Base-by-base conservation (phyloP, 2,329 filamentous ascomycete species). In the Botryotinia convoluta region DNA sequence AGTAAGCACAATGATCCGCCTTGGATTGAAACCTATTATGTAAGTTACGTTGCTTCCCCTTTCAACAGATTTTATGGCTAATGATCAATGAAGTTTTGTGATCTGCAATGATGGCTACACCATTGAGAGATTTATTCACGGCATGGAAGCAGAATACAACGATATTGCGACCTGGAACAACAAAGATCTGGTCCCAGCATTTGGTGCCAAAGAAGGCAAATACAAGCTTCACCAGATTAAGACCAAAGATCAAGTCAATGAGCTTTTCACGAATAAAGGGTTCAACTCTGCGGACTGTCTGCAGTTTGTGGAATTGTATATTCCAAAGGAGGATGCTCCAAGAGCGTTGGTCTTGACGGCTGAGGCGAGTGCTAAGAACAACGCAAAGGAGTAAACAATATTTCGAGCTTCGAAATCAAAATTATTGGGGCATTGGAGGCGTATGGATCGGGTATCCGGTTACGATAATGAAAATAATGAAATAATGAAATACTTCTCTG, bases 81-180 rank as follows among this genome's bases (percentile, higher is more conserved):
- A 45, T 39, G 14, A 62, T 39, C 51, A 65, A 67, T 48, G 51
- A 6, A 89, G 88, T 75, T 95, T 97, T 81, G 86, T 96, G 75
- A 91, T 97, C 77, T 94, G 92, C 86, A 97, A 97, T 81, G 89
- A 95, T 59, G 94, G 94, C 18, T 97, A 93, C 83, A 96, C 94
- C 16, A 96, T 97, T 81, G 94, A 97, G 83, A 90, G 94, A 44
- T 92, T 89, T 81, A 97, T 97, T 79, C 94, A 97, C 82, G 93
- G 93, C 71, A 92, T 92, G 89, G 85, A 94, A 14, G 92, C 89
- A 45, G 81, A 80, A 39, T 97, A 97, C 85, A 97, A 97, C 80
- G 93, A 97, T 80, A 90, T 97, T 73, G 86, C 88, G 74, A 82
- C 85, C 18, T 97, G 94, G 94, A 86, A 91, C 69, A 92, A 91